Base-by-base conservation (phyloP, 1,284 basidiomycete genomes). In the Gastroboletus turbinatus region DNA sequence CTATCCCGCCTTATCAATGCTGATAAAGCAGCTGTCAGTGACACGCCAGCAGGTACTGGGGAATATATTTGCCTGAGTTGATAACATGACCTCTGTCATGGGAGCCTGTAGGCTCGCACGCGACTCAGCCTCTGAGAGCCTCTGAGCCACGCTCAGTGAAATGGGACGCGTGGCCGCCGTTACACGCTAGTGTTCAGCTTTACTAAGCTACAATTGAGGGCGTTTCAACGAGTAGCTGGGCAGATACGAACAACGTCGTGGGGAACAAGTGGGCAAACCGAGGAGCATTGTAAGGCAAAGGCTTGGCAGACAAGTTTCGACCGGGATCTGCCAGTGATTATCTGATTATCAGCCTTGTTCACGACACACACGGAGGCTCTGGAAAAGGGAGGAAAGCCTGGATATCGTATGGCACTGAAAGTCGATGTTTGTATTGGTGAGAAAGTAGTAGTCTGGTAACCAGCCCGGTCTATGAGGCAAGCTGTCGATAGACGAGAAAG, bases 81-180 rank as follows among this genome's bases (percentile, higher is more conserved):
- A 33, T 56, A 58, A 58, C 58, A 60, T 58, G 57, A 60, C 43
- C 45, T 40, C 13, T 38, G 8, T 23, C 56, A 59, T 57, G 56
- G 56, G 43, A 53, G 40, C 33, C 33, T 3, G 29, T 23, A 27
- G 33, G 23, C 44, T 55, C 56, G 7, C 56, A 58, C 57, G 45
- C 53, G 32, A 25, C 19, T 25, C 25, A n/a, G 19, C 25, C 29
- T 30, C 38, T 32, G 21, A 57, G 39, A 27, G 10, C 42, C 23
- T 17, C 16, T 43, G n/a, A 29, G 27, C n/a, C 32, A 40, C 21
- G n/a, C 11, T 11, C 6, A 16, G 17, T 17, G 7, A 50, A 57
- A 23, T 39, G 21, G 25, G 53, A 23, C 35, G 27, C 30, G 27
- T 16, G 43, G 5, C 32, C 16, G 5, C 32, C 16, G 9, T n/a